phyloP scores from a whole-genome alignment of 768 basidiomycete genomes.

The Tricholoma matsutake region DNA sequence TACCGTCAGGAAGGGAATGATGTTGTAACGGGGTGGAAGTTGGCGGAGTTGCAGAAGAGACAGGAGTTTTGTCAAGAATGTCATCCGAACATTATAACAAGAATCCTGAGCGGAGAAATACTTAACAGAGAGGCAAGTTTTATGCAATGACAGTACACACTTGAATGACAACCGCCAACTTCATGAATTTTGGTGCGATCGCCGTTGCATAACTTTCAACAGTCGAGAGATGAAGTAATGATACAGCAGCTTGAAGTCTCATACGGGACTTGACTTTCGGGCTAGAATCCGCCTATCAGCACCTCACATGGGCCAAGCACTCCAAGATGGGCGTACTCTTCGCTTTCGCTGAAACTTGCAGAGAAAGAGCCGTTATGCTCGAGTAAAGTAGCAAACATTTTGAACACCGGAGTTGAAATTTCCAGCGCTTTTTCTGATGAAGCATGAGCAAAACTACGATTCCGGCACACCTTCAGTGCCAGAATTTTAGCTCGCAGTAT shows the following conservation, averaged over 20 bases:
- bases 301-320: neutral
- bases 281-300: constrained; percentile 30
- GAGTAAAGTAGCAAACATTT: constrained; percentile 71
- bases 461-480: constrained; percentile 76
- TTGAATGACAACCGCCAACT: constrained; percentile 72
- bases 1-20: constrained; percentile 84
- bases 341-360: constrained; percentile 29
- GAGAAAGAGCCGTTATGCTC: constrained; percentile 64
- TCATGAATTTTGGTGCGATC: constrained; percentile 60
- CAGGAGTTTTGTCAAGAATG: constrained; percentile 74
- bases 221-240: constrained; percentile 73
- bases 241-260: constrained; percentile 79
- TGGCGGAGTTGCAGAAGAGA: constrained; percentile 59
- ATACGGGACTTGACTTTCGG: constrained; percentile 69
- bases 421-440: constrained; percentile 55
- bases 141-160: constrained; percentile 38
- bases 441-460: constrained; percentile 74
- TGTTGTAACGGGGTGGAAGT: constrained; percentile 70
- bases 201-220: constrained; percentile 53
- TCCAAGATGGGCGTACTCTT: constrained; percentile 38
- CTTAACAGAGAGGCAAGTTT: neutral
- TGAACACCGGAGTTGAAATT: constrained; percentile 71
- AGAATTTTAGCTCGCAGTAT: constrained; percentile 68
- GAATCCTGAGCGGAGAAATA: constrained; percentile 57
- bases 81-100: constrained; percentile 80